These are phyloP conservation scores for Pichia sp. DNA, from an alignment of 1,139 yeast species.

Conservation along the genomic window DNA sequence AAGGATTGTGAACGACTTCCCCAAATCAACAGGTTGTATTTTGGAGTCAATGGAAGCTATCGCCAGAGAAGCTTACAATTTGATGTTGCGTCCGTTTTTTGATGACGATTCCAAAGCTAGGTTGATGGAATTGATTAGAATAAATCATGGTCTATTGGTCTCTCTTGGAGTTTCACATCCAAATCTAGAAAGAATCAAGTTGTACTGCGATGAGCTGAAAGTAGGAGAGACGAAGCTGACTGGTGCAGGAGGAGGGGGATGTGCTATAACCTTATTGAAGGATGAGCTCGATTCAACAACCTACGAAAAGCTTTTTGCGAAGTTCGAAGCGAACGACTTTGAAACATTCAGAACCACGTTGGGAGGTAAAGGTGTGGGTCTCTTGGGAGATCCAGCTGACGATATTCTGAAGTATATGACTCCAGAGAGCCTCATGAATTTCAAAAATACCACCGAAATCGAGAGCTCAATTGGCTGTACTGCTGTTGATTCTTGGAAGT, in stretches of 20 bases:
- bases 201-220: conserved; percentile 53
- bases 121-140: conserved; percentile 63
- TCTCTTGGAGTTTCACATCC: conserved; percentile 94
- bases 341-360: conserved; percentile 78
- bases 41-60: conserved; percentile 68
- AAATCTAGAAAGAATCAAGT: conserved; percentile 66
- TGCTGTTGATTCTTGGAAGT: conserved; percentile 48
- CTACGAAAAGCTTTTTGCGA: conserved; percentile 30
- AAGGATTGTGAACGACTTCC: conserved; percentile 46
- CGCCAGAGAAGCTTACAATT: conserved; percentile 63
- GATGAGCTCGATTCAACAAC: conserved; percentile 41
- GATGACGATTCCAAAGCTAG: conserved; percentile 43
- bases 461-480: conserved; percentile 46
- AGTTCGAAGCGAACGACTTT: conserved; percentile 48
- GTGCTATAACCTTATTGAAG: conserved; percentile 81
- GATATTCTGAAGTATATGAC: conserved; percentile 27
- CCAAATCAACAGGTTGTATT: conserved; percentile 53
- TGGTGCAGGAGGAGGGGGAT: conserved; percentile 99
- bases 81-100: conserved; percentile 51
- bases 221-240: conserved; percentile 91
- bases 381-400: conserved; percentile 34
- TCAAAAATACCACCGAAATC: conserved; percentile 43
- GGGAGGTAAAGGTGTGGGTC: conserved; percentile 88
- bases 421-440: conserved; percentile 38
- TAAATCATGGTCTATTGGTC: conserved; percentile 85